Evolutionary conservation across 768 basidiomycete genomes (phyloP).

Genomic region (Mrakia blollopis): DNA sequence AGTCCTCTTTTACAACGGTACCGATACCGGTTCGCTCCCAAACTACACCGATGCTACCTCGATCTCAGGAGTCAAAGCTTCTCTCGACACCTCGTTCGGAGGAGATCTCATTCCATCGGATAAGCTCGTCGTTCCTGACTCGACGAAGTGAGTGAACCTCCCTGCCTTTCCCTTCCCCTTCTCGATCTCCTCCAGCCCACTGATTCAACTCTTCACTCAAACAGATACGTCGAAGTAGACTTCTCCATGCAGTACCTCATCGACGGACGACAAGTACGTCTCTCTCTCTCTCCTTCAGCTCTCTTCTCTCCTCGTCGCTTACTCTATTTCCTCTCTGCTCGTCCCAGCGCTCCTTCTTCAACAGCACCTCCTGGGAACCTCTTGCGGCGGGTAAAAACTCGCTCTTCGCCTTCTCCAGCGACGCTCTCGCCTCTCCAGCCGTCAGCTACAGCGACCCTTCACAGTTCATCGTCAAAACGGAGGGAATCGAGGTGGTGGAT

Average conservation of each 20-base stretch:
- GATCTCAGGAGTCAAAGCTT: not conserved
- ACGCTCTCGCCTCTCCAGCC: conserved; percentile 16
- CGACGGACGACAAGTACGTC: not conserved
- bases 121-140: not conserved
- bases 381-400: conserved; percentile 12
- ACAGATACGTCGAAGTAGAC: not conserved
- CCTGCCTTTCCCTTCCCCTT: not conserved
- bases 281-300: not conserved
- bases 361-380: conserved; percentile 12
- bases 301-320: not conserved
- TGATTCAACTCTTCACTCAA: not conserved
- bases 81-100: conserved; percentile 16
- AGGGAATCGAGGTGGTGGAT: conserved; percentile 32
- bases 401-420: conserved; percentile 7
- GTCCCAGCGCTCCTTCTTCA: conserved; percentile 25
- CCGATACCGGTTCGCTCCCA: not conserved
- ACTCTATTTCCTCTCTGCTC: not conserved
- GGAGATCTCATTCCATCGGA: conserved; percentile 17
- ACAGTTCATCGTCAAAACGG: conserved; percentile 33
- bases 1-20: conserved; percentile 20
- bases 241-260: conserved; percentile 1
- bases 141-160: conserved; percentile 9
- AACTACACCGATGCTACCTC: not conserved
- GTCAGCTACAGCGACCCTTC: conserved; percentile 17
- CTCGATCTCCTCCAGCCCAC: not conserved